Evolutionary conservation across 257 asterid genomes (phyloP).

Genomic region (Leptodermis oblonga): DNA sequence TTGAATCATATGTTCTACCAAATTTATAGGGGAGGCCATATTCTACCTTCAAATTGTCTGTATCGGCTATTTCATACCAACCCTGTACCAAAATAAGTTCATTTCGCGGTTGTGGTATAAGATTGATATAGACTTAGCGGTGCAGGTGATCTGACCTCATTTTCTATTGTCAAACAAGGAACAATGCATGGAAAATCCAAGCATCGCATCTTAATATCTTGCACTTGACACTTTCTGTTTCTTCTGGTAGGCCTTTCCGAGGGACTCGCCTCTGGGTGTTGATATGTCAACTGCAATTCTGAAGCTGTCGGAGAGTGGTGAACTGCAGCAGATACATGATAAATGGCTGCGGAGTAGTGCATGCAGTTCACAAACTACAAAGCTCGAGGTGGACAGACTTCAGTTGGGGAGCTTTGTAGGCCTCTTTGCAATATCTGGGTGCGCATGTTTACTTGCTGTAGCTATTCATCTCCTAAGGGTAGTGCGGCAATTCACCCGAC

Average conservation of each 20-base stretch:
- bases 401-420: conserved; percentile 41
- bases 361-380: conserved; percentile 41
- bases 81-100: too few species aligned
- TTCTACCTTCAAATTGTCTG: too few species aligned
- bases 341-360: conserved; percentile 51
- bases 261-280: conserved; percentile 46
- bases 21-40: too few species aligned
- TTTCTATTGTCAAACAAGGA: too few species aligned
- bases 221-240: not conserved
- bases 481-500: conserved; percentile 25
- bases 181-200: too few species aligned
- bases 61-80: too few species aligned
- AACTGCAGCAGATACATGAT: conserved; percentile 50
- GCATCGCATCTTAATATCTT: too few species aligned
- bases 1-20: too few species aligned
- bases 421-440: conserved; percentile 37
- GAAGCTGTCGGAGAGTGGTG: conserved; percentile 48
- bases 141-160: too few species aligned
- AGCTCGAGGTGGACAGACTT: conserved; percentile 43
- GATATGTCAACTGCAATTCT: conserved; percentile 59
- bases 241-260: conserved; percentile 44
- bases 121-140: too few species aligned
- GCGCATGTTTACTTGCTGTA: conserved; percentile 39
- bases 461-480: conserved; percentile 26
- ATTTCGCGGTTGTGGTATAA: too few species aligned